Percentiles rank a stretch among this genome's conserved stretches.
Conservation (phyloP, 257 asterid species). For the Solanum paucissectum region DNA sequence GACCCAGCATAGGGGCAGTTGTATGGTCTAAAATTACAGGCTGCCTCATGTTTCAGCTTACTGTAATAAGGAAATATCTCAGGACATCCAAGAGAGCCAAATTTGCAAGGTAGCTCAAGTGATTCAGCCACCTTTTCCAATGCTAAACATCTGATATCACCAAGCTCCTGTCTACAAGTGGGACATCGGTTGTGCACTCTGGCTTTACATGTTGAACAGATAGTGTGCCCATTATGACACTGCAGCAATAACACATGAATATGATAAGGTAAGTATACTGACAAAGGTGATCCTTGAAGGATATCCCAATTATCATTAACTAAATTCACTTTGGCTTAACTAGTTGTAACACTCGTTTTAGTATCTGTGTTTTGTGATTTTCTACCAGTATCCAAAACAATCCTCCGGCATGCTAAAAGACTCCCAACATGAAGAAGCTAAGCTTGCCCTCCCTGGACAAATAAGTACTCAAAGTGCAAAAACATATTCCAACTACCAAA, state of each 20-base stretch:
- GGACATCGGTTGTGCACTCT: slow-evolving; percentile 87
- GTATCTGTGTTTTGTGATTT: background rate
- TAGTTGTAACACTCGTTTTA: background rate
- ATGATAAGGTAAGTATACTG: background rate
- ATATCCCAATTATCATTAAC: background rate
- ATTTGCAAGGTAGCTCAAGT: slow-evolving; percentile 87
- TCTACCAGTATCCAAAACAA: background rate
- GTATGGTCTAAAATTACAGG: slow-evolving; percentile 81
- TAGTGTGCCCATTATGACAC: slow-evolving; percentile 87
- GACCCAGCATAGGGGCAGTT: slow-evolving; percentile 88
- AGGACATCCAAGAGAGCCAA: slow-evolving; percentile 63
- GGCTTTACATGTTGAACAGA: slow-evolving; percentile 79
- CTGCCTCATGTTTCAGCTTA: slow-evolving; percentile 72
- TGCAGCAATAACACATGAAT: slow-evolving; percentile 18
- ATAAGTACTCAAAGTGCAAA: background rate
- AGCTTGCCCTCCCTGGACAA: background rate
- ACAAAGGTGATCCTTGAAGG: background rate
- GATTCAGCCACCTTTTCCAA: slow-evolving; percentile 91
- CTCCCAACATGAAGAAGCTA: background rate
- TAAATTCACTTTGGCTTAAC: background rate
- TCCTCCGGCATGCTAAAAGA: background rate
- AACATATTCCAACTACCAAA: background rate
- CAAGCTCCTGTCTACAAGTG: slow-evolving; percentile 86
- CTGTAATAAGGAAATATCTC: slow-evolving; percentile 88
- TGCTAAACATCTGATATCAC: slow-evolving; percentile 89